These are phyloP conservation scores for Trichoderma asperellum DNA, from an alignment of 2,329 filamentous ascomycete genomes.

Conservation along the genomic window DNA sequence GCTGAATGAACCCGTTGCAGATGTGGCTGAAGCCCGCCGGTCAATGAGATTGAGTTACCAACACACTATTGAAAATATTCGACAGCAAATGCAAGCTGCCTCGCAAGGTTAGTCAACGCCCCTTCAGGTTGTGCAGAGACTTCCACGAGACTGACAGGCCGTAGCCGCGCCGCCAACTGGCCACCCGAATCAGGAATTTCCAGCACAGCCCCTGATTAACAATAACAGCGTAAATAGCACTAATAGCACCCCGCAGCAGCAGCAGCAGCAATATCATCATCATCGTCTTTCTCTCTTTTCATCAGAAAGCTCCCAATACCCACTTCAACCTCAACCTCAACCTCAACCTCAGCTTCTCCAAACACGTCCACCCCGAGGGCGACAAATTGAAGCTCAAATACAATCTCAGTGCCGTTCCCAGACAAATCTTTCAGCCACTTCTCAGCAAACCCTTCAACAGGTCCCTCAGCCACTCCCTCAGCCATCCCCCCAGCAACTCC, in stretches of 20 bases:
- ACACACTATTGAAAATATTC: not conserved
- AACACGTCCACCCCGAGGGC: not conserved
- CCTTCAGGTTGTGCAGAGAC: not conserved
- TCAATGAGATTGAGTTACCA: not conserved
- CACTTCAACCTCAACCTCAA: not conserved
- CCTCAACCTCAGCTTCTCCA: not conserved
- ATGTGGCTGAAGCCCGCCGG: not conserved
- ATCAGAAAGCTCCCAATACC: not conserved
- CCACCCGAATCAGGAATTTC: not conserved
- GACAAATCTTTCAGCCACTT: not conserved
- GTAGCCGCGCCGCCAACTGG: not conserved
- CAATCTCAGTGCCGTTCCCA: not conserved
- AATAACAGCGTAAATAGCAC: not conserved
- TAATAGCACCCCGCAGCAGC: not conserved
- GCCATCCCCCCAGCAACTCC: not conserved
- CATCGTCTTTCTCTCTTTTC: not conserved
- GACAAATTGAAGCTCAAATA: not conserved
- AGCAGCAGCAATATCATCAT: not conserved
- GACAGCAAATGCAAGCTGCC: not conserved
- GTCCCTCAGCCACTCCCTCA: no score
- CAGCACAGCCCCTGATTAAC: not conserved
- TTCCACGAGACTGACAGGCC: not conserved
- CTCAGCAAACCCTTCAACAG: not conserved
- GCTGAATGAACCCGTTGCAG: not conserved
- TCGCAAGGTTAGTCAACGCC: conserved; percentile 1